Percentiles rank a stretch among this genome's conserved stretches.
Evolutionary conservation across 148 eudicot species (phyloP).

Genomic region (Suaeda aralocaspica): DNA sequence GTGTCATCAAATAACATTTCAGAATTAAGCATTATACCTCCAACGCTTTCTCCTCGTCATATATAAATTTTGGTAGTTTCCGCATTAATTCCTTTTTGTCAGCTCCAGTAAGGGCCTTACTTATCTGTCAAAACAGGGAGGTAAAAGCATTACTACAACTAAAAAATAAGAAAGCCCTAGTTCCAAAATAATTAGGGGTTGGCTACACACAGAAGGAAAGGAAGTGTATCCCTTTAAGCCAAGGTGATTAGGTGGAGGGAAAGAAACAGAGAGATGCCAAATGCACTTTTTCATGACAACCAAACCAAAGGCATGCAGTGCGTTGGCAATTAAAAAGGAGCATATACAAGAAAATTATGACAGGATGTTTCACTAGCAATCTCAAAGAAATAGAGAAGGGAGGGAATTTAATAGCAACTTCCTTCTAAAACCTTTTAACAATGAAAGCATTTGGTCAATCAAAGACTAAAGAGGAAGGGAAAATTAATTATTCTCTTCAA

Average conservation of each 20-base stretch:
- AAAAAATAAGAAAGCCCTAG: no score
- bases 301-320: background rate
- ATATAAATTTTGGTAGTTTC: constrained; percentile 77
- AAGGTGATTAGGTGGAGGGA: background rate
- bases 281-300: background rate
- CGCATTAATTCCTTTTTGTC: constrained; percentile 76
- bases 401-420: no score
- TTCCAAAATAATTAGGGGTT: constrained; percentile 7
- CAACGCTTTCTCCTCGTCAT: constrained; percentile 85
- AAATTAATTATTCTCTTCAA: no score
- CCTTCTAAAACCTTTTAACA: no score
- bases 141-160: constrained; percentile 16
- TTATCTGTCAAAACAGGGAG: constrained; percentile 41
- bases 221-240: background rate
- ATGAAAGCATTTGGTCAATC: no score
- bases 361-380: no score
- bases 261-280: background rate
- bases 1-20: no score
- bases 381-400: no score
- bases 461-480: no score
- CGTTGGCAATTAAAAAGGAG: background rate
- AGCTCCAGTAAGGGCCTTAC: constrained; percentile 75
- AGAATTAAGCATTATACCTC: constrained; percentile 63
- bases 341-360: no score
- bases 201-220: background rate